Evolutionary conservation across 352 stramenopile species (phyloP), one percentile per base, ranked within the genome.

Genomic region (Peronospora farinosa): DNA sequence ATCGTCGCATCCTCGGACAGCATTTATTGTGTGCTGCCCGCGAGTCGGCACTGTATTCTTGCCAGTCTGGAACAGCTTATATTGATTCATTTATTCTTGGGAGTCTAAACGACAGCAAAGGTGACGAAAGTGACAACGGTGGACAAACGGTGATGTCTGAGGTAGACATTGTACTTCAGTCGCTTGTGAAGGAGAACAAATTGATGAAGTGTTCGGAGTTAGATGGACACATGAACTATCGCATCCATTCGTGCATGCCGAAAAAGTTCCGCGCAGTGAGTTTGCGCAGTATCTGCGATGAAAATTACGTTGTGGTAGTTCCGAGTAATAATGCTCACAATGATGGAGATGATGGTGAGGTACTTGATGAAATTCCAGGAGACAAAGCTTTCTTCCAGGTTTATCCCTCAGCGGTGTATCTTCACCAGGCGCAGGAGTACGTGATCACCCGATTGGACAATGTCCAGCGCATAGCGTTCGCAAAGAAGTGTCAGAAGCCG

Each of bases 1-100:
- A 98, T 69, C 58, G 47, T 16, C 80, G 85, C 10, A 62, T 98
- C 1, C 60, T 98, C 0, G 65, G 79, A 11, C 85, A 95, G 27
- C 96, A 99, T 56, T 57, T 99, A 25, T 52, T 98, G 28, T 98
- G 92, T 50, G 95, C 96, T 27, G 88, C 88, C 2, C 71, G 88
- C 23, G 96, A 99, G 50, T 88, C 82, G 36, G 77, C 94, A 3
- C 65, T 99, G 3, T 94, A 83, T 37, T 85, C 79, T 25, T 54
- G 46, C 0, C 71, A 60, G 13, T 92, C 73, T 2, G 69, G 72
- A 7, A 75, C 74, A 23, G 39, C 57, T 27, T 77, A 84, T 45
- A 69, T 94, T 11, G 81, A 94, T 41, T 51, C 60, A 12, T 87
- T 72, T 28, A 46, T 91, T 5, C 86, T 86, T 38, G 76, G 73